Base-by-base conservation (phyloP, 768 basidiomycete species). In the Tricholoma flavovirens region DNA sequence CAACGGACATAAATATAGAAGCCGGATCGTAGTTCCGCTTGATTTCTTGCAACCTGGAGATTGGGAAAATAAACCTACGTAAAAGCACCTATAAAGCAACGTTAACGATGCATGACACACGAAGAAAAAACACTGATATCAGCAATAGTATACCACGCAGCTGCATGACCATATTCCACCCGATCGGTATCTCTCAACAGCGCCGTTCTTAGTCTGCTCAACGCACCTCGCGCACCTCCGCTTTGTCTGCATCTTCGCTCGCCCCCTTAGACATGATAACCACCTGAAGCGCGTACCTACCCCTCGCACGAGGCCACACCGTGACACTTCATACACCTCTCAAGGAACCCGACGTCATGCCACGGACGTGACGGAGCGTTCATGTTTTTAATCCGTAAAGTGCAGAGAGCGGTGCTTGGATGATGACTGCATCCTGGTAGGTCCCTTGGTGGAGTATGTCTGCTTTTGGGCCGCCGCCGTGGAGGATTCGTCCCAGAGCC, bases 31-130 rank as follows among this genome's bases (percentile, higher is more conserved):
- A 32, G 14, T 35, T 48, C 21, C 33, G 6, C 45, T 55, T 48
- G n/a, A 43, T 21, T 22, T 22, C 26, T 29, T 17, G 29, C 54
- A 45, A 32, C 24, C 74, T 48, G 30, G 10, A 51, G 30, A 36
- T 51, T 51, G 22, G 17, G 5, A 7, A 32, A 17, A 17, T 51
- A 51, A 19, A 21, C 32, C 50, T 51, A 33, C 36, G 8, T 4
- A 42, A 19, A 6, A 7, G 3, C 4, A 8, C 49, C 5, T 5
- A 19, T 5, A 10, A n/a, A n/a, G n/a, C n/a, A n/a, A n/a, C n/a
- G n/a, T n/a, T n/a, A n/a, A n/a, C n/a, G n/a, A n/a, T n/a, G n/a
- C n/a, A n/a, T n/a, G n/a, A n/a, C n/a, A n/a, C n/a, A n/a, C n/a
- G 32, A 35, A 11, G 3, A 35, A 30, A 12, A 17, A 21, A 35